Evolutionary conservation across 805 yeast species (phyloP).

Genomic region (Nakazawaea molendinolei): DNA sequence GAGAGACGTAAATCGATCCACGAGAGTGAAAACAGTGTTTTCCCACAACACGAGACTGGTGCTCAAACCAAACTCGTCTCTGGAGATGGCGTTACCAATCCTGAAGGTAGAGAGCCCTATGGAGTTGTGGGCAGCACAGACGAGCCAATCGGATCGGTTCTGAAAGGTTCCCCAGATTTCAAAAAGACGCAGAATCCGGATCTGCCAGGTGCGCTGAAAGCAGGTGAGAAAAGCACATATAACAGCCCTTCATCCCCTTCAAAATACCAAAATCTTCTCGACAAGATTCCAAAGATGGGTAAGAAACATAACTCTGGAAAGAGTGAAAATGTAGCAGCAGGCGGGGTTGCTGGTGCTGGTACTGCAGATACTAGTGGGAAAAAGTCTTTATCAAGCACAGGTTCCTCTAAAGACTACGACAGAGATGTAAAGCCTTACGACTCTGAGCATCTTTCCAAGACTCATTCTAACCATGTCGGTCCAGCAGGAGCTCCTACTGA

Average conservation of each 20-base stretch:
- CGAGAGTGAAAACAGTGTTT: constrained; percentile 7
- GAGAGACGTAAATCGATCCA: neutral
- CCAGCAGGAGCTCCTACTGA: constrained; percentile 3
- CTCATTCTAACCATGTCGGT: neutral
- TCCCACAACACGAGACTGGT: constrained; percentile 6
- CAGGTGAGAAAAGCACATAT: too few species aligned
- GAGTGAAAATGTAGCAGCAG: constrained; percentile 7
- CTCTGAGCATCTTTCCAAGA: too few species aligned
- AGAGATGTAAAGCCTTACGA: too few species aligned
- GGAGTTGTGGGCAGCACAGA: constrained; percentile 1
- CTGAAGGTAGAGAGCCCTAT: constrained; percentile 9
- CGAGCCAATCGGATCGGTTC: constrained; percentile 1
- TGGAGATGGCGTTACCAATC: constrained; percentile 5
- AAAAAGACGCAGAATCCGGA: constrained; percentile 3
- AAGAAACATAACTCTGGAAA: constrained; percentile 6
- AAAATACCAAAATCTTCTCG: constrained; percentile 4
- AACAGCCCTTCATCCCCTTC: too few species aligned
- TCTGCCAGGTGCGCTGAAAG: too few species aligned
- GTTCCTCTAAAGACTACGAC: too few species aligned
- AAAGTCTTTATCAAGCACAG: too few species aligned
- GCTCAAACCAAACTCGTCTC: constrained; percentile 2
- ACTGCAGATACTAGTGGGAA: constrained; percentile 4
- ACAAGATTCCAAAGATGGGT: constrained; percentile 8
- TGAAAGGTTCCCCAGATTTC: constrained; percentile 7
- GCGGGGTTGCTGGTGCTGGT: constrained; percentile 7